A percentile compares a stretch with the other conserved stretches of the same genome.
Conservation (phyloP, 2,329 filamentous ascomycete species). For the Monilinia fructicola region DNA sequence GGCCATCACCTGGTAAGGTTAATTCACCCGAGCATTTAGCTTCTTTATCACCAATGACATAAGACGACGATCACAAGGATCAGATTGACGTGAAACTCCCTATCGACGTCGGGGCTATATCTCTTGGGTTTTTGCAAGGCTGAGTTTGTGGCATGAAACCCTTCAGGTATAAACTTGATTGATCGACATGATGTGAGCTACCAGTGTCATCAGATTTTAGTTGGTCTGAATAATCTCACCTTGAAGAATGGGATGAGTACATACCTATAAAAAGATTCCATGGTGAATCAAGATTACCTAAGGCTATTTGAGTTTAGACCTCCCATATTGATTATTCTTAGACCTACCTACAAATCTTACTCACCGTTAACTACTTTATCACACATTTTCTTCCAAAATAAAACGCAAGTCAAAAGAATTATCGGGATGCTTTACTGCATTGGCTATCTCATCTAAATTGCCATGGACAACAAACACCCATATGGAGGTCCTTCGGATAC, state of each 20-base stretch:
- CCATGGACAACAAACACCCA: neutral
- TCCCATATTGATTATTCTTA: neutral
- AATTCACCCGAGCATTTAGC: neutral
- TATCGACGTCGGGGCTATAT: neutral
- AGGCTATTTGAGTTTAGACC: neutral
- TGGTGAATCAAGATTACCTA: constrained; percentile 1
- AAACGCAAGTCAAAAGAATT: neutral
- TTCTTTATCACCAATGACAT: neutral
- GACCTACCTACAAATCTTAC: neutral
- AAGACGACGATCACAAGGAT: neutral
- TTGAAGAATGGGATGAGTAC: neutral
- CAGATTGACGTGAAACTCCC: neutral
- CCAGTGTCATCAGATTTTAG: neutral
- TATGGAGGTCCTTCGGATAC: neutral
- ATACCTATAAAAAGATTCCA: neutral
- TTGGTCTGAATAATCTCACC: neutral
- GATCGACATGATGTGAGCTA: neutral
- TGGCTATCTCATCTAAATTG: neutral
- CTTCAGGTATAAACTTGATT: neutral
- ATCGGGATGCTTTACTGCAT: neutral
- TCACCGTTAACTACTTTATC: neutral
- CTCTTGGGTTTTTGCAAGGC: neutral
- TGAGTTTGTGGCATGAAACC: neutral
- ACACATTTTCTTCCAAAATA: neutral
- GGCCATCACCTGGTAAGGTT: neutral